Evolutionary conservation across 2,329 filamentous ascomycete genomes (phyloP).

Genomic region (Aspergillus sclerotialis): DNA sequence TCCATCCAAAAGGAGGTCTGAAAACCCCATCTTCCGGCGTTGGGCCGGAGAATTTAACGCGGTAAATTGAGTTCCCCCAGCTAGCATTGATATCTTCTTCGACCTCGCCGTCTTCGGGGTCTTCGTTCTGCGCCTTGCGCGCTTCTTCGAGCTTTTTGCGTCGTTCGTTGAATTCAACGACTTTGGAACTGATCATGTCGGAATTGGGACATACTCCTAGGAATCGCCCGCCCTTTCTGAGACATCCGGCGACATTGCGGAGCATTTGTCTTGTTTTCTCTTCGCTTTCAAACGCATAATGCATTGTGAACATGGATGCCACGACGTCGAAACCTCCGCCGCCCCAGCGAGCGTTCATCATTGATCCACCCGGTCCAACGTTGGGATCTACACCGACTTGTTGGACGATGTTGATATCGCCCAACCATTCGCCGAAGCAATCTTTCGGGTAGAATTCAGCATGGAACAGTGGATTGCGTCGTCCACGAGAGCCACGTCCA

Average conservation of each 20-base stretch:
- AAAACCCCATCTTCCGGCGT: conserved; percentile 84
- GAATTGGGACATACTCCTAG: conserved; percentile 97
- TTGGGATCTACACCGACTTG: conserved; percentile 82
- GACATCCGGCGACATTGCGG: conserved; percentile 76
- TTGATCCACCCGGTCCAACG: conserved; percentile 48
- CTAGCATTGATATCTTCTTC: conserved; percentile 60
- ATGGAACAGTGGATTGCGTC: conserved; percentile 62
- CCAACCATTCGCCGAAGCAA: conserved; percentile 80
- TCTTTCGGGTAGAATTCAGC: conserved; percentile 86
- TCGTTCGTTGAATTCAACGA: conserved; percentile 67
- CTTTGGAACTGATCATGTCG: conserved; percentile 73
- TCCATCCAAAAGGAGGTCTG: conserved; percentile 92
- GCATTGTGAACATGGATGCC: conserved; percentile 99
- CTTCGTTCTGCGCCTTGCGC: conserved; percentile 31
- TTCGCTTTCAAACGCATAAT: conserved; percentile 95
- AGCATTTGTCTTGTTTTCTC: conserved; percentile 87
- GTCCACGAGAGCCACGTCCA: conserved; percentile 46
- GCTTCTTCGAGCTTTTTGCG: conserved; percentile 38
- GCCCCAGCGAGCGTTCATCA: conserved; percentile 57
- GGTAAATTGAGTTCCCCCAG: conserved; percentile 93
- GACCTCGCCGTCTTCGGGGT: conserved; percentile 39
- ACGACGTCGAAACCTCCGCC: conserved; percentile 90
- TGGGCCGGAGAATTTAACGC: conserved; percentile 76
- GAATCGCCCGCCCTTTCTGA: conserved; percentile 92
- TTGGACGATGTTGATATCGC: conserved; percentile 70